phyloP scores from a whole-genome alignment of 129 eudicot species.

The Erigeron canadensis region DNA sequence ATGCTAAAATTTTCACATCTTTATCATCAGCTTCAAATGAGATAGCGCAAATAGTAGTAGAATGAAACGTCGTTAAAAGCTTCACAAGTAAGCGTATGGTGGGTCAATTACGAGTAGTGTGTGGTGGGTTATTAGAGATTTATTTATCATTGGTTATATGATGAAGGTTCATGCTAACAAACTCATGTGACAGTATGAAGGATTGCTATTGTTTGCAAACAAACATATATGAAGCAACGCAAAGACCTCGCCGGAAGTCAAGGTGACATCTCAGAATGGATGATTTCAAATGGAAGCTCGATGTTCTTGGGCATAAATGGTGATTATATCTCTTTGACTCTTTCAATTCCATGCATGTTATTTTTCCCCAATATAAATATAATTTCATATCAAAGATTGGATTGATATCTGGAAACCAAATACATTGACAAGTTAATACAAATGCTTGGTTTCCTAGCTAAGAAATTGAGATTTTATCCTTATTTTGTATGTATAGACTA shows the following conservation, averaged over 20 bases:
- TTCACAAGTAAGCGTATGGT: neutral
- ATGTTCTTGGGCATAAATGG: no score
- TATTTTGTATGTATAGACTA: no score
- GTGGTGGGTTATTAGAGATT: neutral
- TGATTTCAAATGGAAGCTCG: neutral
- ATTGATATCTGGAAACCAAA: no score
- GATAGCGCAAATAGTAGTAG: neutral
- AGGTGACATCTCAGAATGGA: neutral
- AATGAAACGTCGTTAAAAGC: neutral
- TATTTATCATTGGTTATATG: neutral
- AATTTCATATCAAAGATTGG: no score
- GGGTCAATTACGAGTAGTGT: neutral
- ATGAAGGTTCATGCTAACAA: neutral
- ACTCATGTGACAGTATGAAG: neutral
- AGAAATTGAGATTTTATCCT: no score
- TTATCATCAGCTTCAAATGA: neutral
- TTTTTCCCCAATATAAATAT: no score
- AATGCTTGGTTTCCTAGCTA: no score
- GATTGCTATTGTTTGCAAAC: neutral
- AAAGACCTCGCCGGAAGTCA: neutral
- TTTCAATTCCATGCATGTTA: no score
- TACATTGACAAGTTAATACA: no score
- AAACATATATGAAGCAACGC: neutral
- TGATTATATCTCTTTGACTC: no score
- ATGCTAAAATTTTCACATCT: neutral